Conservation (phyloP, 2,329 filamentous ascomycete genomes). For the Colletotrichum coccodes region DNA sequence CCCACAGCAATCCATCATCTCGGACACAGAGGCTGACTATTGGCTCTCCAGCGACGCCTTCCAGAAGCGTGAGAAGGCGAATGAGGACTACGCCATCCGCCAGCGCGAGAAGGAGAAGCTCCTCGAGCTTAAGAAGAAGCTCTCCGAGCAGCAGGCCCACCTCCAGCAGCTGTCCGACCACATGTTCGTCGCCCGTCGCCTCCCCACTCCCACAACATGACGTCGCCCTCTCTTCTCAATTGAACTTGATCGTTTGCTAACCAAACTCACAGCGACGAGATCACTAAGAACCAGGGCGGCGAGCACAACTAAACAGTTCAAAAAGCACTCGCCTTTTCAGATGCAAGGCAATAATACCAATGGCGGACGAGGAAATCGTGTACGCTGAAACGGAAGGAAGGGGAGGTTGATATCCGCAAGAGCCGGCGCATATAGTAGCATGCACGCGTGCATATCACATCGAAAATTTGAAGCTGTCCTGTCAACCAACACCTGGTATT, state of each 20-base stretch:
- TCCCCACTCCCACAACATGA: neutral
- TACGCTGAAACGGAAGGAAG: neutral
- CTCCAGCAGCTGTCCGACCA: conserved; percentile 86
- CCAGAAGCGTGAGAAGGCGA: conserved; percentile 88
- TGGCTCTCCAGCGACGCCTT: conserved; percentile 79
- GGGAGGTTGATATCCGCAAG: conserved; percentile 20
- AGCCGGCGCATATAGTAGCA: conserved; percentile 2
- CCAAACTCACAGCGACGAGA: conserved; percentile 70
- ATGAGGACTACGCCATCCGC: conserved; percentile 86
- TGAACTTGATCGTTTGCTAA: conserved; percentile 5
- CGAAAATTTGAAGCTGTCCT: conserved; percentile 30
- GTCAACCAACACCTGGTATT: conserved; percentile 14
- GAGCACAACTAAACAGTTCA: conserved; percentile 66
- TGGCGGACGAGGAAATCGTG: neutral
- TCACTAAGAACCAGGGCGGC: conserved; percentile 78
- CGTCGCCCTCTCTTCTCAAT: neutral
- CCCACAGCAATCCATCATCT: neutral
- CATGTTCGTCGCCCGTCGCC: conserved; percentile 71
- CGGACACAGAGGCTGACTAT: conserved; percentile 2
- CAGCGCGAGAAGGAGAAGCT: conserved; percentile 94
- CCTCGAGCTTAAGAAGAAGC: conserved; percentile 75
- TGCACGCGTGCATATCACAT: neutral
- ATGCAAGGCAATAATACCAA: neutral
- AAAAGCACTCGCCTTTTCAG: neutral
- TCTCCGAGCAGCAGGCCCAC: conserved; percentile 82